A percentile compares a stretch with the other conserved stretches of the same genome.
Evolutionary conservation across 305 asterid species (phyloP).

Genomic region (Fraxinus angustifolia): DNA sequence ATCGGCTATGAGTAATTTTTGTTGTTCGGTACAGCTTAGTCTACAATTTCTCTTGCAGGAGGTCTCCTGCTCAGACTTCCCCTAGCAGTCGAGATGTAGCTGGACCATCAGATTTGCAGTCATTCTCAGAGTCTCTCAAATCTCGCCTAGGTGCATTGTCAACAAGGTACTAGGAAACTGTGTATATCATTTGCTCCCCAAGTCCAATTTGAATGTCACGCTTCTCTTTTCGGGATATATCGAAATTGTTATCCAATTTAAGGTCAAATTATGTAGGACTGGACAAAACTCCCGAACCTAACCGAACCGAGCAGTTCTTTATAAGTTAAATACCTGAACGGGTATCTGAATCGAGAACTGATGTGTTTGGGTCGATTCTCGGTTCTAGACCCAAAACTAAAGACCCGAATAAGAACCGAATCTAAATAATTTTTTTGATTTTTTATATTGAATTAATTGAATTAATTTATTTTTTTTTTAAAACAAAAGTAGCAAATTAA

Average conservation of each 20-base stretch:
- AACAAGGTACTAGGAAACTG: constrained; percentile 46
- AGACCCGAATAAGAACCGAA: too few relatives aligned
- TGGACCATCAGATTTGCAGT: constrained; percentile 80
- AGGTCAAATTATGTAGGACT: too few relatives aligned
- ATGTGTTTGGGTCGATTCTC: too few relatives aligned
- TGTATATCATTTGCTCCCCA: constrained; percentile 27
- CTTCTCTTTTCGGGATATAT: not conserved
- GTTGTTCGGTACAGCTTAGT: constrained; percentile 20
- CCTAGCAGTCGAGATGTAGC: constrained; percentile 65
- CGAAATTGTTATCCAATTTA: not conserved
- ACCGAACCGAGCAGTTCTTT: too few relatives aligned
- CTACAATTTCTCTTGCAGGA: constrained; percentile 38
- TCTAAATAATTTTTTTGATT: too few relatives aligned
- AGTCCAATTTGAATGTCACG: not conserved
- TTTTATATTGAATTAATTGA: too few relatives aligned
- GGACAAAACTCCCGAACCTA: too few relatives aligned
- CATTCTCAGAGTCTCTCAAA: constrained; percentile 69
- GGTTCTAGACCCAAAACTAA: too few relatives aligned
- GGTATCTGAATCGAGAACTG: too few relatives aligned
- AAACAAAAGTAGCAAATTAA: too few relatives aligned
- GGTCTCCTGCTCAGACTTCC: constrained; percentile 52
- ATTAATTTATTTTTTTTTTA: too few relatives aligned
- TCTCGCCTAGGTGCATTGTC: constrained; percentile 71
- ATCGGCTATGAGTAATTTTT: constrained; percentile 15
- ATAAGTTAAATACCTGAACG: too few relatives aligned